Base-by-base conservation (phyloP, 2,329 filamentous ascomycete species). In the Alternaria arbusti region DNA sequence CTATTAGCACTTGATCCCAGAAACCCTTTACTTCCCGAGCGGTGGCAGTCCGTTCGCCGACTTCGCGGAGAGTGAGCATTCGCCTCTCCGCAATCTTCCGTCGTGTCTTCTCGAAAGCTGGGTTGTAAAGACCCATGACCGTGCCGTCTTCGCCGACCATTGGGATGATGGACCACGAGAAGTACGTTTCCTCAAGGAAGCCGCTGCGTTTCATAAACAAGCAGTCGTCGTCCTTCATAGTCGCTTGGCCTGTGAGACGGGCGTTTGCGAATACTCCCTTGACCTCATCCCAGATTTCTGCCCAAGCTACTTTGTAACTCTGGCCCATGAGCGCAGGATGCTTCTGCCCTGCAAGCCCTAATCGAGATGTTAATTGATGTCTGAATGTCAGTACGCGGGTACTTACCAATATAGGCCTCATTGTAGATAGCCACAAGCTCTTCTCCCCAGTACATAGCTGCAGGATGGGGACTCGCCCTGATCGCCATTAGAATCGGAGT, bases 221-320 rank as follows among this genome's bases (percentile, higher is more conserved):
- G 60, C 88, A 88, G 66, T 95, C 91, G 70, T 96, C 92, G 68
- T 94, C 89, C 77, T 94, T 95, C 90, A 94, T 92, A 0, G 90
- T 93, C 1, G 92, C 90, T 80, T 94, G 89, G 0, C 92, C 93
- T 5, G 89, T 90, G 43, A 86, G 79, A 77, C 86, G 87, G 0
- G 92, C 92, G 64, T 84, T 88, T 17, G 86, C 83, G 67, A 96
- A 92, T 0, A 91, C 85, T 3, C 88, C 88, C 66, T 89, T 85
- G 11, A 95, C 85, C 6, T 89, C 87, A 22, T 88, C 82, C 91
- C 91, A 94, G 6, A 95, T 90, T 74, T 95, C 92, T 0, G 84
- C 67, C 91, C 91, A 94, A 1, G 87, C 89, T 12, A 89, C 85
- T 47, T 82, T 81, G 71, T 94, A 94, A 63, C 84, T 87, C 74